These are phyloP conservation scores for Exophiala sideris DNA, from an alignment of 2,329 filamentous ascomycete genomes.

Conservation along the genomic window DNA sequence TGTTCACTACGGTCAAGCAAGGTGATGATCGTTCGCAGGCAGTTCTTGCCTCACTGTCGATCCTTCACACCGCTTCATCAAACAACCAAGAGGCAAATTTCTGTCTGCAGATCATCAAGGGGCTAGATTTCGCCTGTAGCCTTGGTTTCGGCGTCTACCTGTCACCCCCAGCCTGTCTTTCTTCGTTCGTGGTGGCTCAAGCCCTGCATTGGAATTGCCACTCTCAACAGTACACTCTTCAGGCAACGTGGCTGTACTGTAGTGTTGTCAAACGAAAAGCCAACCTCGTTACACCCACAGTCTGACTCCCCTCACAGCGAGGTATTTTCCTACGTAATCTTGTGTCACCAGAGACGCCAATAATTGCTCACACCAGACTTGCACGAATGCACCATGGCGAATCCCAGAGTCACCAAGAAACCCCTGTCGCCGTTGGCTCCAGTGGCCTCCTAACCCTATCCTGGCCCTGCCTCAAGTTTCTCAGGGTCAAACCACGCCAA, in stretches of 20 bases:
- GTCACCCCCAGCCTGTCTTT: background rate
- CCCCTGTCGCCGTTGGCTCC: background rate
- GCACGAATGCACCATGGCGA: constrained; percentile 4
- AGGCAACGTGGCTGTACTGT: constrained; percentile 18
- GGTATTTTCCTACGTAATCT: constrained; percentile 25
- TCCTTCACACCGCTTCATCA: background rate
- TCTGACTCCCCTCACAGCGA: constrained; percentile 10
- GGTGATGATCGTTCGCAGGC: background rate
- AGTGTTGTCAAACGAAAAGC: constrained; percentile 11
- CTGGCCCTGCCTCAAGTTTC: background rate
- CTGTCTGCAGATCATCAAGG: constrained; percentile 1
- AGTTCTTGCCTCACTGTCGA: background rate
- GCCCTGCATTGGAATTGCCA: constrained; percentile 9
- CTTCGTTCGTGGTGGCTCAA: background rate
- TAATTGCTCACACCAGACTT: constrained; percentile 5
- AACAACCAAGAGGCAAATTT: constrained; percentile 2
- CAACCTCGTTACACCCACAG: constrained; percentile 6
- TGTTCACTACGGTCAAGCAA: background rate
- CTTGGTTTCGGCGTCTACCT: constrained; percentile 12
- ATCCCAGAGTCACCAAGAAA: constrained; percentile 6
- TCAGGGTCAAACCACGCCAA: background rate
- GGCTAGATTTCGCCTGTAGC: constrained; percentile 14
- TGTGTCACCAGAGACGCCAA: constrained; percentile 14
- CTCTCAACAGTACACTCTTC: constrained; percentile 16
- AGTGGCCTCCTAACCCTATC: background rate